Evolutionary conservation across 1,139 yeast genomes (phyloP).

Genomic region (Geotrichum klebahnii): DNA sequence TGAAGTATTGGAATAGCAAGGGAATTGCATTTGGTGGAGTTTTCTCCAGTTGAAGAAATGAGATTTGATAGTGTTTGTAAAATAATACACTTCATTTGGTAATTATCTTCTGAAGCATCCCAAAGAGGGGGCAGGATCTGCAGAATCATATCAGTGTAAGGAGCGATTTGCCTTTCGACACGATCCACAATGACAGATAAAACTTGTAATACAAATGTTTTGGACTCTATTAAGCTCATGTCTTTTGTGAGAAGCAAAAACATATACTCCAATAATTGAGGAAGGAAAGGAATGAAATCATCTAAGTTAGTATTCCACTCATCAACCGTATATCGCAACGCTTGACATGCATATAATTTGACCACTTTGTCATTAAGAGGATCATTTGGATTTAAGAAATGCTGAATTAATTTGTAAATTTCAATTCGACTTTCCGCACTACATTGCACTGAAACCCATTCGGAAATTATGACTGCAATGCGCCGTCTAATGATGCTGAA

Average conservation of each 20-base stretch:
- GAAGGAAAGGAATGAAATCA: conserved; percentile 62
- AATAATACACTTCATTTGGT: conserved; percentile 64
- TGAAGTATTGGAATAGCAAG: conserved; percentile 65
- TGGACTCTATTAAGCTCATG: conserved; percentile 65
- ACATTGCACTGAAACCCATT: conserved; percentile 73
- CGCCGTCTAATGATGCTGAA: conserved; percentile 50
- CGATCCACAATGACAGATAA: conserved; percentile 61
- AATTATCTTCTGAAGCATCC: conserved; percentile 60
- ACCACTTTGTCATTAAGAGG: conserved; percentile 68
- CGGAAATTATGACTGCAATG: conserved; percentile 67
- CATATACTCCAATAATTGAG: conserved; percentile 47
- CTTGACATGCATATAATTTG: conserved; percentile 66
- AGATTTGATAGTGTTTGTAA: conserved; percentile 65
- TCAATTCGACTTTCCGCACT: conserved; percentile 54
- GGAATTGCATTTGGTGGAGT: conserved; percentile 56
- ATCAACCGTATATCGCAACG: conserved; percentile 63
- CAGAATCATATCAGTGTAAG: conserved; percentile 48
- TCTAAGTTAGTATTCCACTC: conserved; percentile 81
- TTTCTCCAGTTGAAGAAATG: conserved; percentile 58
- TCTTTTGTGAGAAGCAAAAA: conserved; percentile 47
- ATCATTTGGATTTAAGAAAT: conserved; percentile 45
- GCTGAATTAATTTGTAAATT: conserved; percentile 55
- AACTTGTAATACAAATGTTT: conserved; percentile 63
- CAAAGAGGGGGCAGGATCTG: conserved; percentile 67
- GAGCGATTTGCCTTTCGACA: conserved; percentile 39